Base-by-base conservation (phyloP, 768 basidiomycete genomes). In the Clavaria fumosa region DNA sequence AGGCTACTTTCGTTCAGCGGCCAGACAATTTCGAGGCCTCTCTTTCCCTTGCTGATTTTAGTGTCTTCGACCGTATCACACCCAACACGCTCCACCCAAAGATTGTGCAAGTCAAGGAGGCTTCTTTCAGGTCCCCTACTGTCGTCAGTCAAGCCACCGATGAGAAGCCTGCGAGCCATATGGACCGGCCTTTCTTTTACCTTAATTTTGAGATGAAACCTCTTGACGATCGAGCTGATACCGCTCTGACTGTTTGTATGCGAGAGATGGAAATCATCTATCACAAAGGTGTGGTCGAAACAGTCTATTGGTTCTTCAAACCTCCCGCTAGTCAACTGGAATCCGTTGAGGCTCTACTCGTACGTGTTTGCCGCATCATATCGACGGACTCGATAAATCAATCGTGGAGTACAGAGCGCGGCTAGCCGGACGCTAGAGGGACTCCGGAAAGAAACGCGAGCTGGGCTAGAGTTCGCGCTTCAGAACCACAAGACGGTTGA, bases 241-340 rank as follows among this genome's bases (percentile, higher is more conserved):
- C 70, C 48, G 86, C 82, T 1, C 62, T 99, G 37, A 83, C 81
- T 9, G 71, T 91, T 33, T 78, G 76, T 40, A 82, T 96, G 83
- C 74, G 85, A 7, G 82, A 93, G 49, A 82, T 93, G 77, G 93
- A 97, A 57, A 80, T 99, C 45, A 83, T 99, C 28, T 99, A 99
- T 52, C 89, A 96, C 52, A 74, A 66, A 50, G 88, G 85, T 18
- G 96, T 93, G 53, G 69, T 97, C 20, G 95, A 97, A 60, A 84
- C 83, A 2, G 72, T 97, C 15, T 79, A 80, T 49, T 71, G 67
- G 44, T 99, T 97, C 60, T 79, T 99, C 60, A 84, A 78, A 51
- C 93, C 90, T 2, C 93, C 95, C 2, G 78, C 78, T 30, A 93
- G 82, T 54, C 91, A 97, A 52, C 57, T 99, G 39, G 90, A 97